Percentiles rank a stretch among this genome's conserved stretches.
Conservation (phyloP, 2,329 filamentous ascomycete species). For the Tolypocladium inflatum region DNA sequence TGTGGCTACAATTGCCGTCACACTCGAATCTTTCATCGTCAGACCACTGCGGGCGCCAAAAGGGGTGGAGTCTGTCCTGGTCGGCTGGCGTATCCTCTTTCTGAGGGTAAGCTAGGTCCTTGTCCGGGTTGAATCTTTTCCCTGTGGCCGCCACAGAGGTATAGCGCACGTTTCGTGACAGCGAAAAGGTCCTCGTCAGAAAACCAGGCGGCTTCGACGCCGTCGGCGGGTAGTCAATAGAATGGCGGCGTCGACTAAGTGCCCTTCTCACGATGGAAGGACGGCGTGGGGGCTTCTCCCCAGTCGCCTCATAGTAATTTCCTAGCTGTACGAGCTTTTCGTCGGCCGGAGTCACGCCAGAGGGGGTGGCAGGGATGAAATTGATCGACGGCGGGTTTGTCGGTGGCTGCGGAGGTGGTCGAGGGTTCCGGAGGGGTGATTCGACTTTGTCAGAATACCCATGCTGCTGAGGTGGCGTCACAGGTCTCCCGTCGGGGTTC, state of each 20-base stretch:
- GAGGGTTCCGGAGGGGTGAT: slow-evolving; percentile 53
- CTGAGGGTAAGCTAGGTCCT: slow-evolving; percentile 26
- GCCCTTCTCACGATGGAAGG: slow-evolving; percentile 45
- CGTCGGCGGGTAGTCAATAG: slow-evolving; percentile 29
- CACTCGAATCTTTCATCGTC: slow-evolving; percentile 21
- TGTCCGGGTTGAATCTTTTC: slow-evolving; percentile 15
- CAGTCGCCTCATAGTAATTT: slow-evolving; percentile 41
- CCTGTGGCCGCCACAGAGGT: slow-evolving; percentile 15
- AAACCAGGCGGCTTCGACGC: slow-evolving; percentile 31
- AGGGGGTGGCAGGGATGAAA: slow-evolving; percentile 55
- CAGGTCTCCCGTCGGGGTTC: slow-evolving; percentile 29
- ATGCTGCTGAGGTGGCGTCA: slow-evolving; percentile 42
- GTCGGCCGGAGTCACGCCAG: slow-evolving; percentile 43
- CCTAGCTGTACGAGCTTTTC: slow-evolving; percentile 44
- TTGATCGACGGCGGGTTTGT: slow-evolving; percentile 34
- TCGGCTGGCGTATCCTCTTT: slow-evolving; percentile 39
- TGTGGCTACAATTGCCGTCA: slow-evolving; percentile 19
- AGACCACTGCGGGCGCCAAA: slow-evolving; percentile 48
- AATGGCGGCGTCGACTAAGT: slow-evolving; percentile 37
- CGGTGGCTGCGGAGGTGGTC: slow-evolving; percentile 46
- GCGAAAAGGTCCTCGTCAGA: slow-evolving; percentile 41
- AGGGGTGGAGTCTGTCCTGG: slow-evolving; percentile 46
- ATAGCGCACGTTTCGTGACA: slow-evolving; percentile 32
- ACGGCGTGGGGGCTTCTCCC: slow-evolving; percentile 33
- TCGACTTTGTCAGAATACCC: slow-evolving; percentile 45